Percentiles rank a stretch among this genome's conserved stretches.
phyloP scores from a whole-genome alignment of 2,329 filamentous ascomycete species.

The Neonectria coccinea region DNA sequence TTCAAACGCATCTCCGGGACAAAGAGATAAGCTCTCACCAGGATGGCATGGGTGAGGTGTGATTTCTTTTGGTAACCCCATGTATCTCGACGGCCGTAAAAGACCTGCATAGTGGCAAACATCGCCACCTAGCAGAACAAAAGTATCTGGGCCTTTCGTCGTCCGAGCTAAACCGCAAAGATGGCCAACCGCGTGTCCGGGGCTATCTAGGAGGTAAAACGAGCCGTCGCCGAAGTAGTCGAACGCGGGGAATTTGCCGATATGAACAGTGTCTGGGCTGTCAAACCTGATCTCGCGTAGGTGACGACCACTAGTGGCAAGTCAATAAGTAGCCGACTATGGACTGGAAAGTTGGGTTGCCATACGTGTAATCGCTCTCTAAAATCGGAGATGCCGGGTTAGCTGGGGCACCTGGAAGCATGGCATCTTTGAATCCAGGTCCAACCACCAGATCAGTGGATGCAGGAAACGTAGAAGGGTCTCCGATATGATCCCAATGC shows the following conservation, averaged over 20 bases:
- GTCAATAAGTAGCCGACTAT: neutral
- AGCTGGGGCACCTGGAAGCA: conserved; percentile 60
- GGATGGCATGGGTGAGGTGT: conserved; percentile 37
- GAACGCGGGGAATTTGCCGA: conserved; percentile 53
- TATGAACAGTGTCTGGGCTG: conserved; percentile 40
- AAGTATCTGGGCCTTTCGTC: conserved; percentile 48
- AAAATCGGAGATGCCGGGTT: conserved; percentile 50
- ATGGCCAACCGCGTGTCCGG: conserved; percentile 56
- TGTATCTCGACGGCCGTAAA: conserved; percentile 50
- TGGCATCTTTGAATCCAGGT: conserved; percentile 59
- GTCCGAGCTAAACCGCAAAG: conserved; percentile 56
- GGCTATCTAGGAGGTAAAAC: conserved; percentile 56
- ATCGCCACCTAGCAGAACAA: conserved; percentile 58
- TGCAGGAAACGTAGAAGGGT: conserved; percentile 59
- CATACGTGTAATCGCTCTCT: conserved; percentile 51
- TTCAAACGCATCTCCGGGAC: conserved; percentile 35
- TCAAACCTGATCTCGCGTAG: conserved; percentile 47
- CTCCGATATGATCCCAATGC: conserved; percentile 66
- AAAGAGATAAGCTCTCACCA: conserved; percentile 12
- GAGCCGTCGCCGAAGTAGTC: conserved; percentile 58
- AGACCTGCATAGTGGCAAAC: conserved; percentile 55
- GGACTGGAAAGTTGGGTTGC: neutral
- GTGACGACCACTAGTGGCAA: conserved; percentile 37
- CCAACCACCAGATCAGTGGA: conserved; percentile 63
- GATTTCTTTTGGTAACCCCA: conserved; percentile 49